Percentiles rank a stretch among this genome's conserved stretches.
These are phyloP conservation scores for Thalassiosira oceanica DNA, from an alignment of 352 stramenopile species.

Conservation along the genomic window DNA sequence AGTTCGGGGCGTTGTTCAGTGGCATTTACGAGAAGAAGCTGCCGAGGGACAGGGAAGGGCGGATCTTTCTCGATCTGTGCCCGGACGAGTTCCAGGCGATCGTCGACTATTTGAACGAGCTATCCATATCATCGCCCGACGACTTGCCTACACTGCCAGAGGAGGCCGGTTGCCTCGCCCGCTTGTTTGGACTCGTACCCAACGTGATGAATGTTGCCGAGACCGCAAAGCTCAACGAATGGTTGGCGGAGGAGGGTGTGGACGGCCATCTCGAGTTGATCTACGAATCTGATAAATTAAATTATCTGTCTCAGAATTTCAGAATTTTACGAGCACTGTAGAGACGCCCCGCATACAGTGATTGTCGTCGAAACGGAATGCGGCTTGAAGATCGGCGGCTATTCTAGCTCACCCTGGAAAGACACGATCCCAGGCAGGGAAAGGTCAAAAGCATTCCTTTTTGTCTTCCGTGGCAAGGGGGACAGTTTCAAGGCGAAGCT, in stretches of 20 bases:
- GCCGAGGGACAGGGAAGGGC: background rate
- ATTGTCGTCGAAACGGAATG: slow-evolving; percentile 6
- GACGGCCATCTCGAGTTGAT: slow-evolving; percentile 11
- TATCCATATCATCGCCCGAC: background rate
- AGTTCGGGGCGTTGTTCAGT: slow-evolving; percentile 13
- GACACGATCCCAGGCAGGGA: background rate
- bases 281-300: slow-evolving; percentile 2
- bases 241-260: slow-evolving; percentile 9
- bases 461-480: slow-evolving; percentile 3
- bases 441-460: slow-evolving; percentile 1
- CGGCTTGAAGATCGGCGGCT: slow-evolving; percentile 7
- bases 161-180: background rate
- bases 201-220: background rate
- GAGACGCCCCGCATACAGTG: slow-evolving; percentile 6
- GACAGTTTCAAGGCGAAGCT: slow-evolving; percentile 6
- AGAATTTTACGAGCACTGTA: slow-evolving; percentile 8
- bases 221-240: slow-evolving; percentile 3
- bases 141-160: background rate
- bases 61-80: slow-evolving; percentile 13
- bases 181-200: background rate
- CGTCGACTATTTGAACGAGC: slow-evolving; percentile 16
- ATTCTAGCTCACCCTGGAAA: slow-evolving; percentile 7
- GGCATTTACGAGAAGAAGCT: slow-evolving; percentile 10
- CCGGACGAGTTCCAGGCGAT: slow-evolving; percentile 5
- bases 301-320: background rate